A percentile compares a stretch with the other conserved stretches of the same genome.
These are phyloP conservation scores for Fusarium sp. DNA, from an alignment of 2,329 filamentous ascomycete species.

Conservation along the genomic window DNA sequence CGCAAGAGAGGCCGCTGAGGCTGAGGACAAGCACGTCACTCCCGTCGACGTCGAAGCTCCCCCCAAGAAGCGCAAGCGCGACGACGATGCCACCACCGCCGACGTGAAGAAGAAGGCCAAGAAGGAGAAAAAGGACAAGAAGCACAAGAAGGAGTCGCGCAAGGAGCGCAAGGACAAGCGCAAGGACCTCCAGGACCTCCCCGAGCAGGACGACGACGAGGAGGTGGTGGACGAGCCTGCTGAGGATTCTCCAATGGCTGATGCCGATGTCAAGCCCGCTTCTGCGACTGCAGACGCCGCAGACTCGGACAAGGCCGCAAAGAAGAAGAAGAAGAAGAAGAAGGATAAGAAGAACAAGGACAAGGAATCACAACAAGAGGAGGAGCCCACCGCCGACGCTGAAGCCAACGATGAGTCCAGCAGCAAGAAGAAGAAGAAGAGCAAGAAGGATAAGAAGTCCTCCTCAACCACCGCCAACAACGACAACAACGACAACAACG, in stretches of 20 bases:
- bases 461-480: slow-evolving; percentile 23
- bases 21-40: slow-evolving; percentile 44
- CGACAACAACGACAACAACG: slow-evolving; percentile 9
- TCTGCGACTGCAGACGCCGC: slow-evolving; percentile 31
- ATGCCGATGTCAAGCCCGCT: slow-evolving; percentile 38
- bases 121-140: slow-evolving; percentile 52
- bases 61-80: slow-evolving; percentile 54
- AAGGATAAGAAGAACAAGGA: slow-evolving; percentile 47
- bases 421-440: slow-evolving; percentile 50
- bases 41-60: slow-evolving; percentile 38
- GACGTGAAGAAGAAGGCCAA: slow-evolving; percentile 50
- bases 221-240: slow-evolving; percentile 23
- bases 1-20: slow-evolving; percentile 49
- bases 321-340: slow-evolving; percentile 45
- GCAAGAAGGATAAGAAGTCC: slow-evolving; percentile 44
- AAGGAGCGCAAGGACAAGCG: slow-evolving; percentile 57
- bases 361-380: slow-evolving; percentile 25
- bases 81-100: slow-evolving; percentile 41
- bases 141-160: slow-evolving; percentile 50
- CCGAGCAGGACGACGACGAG: slow-evolving; percentile 47
- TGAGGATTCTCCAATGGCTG: slow-evolving; percentile 41
- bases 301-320: slow-evolving; percentile 37
- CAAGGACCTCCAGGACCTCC: slow-evolving; percentile 53
- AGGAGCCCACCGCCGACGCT: slow-evolving; percentile 31
- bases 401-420: slow-evolving; percentile 48